phyloP scores from a whole-genome alignment of 495 filamentous ascomycete genomes.

The Trypethelium eluteriae region DNA sequence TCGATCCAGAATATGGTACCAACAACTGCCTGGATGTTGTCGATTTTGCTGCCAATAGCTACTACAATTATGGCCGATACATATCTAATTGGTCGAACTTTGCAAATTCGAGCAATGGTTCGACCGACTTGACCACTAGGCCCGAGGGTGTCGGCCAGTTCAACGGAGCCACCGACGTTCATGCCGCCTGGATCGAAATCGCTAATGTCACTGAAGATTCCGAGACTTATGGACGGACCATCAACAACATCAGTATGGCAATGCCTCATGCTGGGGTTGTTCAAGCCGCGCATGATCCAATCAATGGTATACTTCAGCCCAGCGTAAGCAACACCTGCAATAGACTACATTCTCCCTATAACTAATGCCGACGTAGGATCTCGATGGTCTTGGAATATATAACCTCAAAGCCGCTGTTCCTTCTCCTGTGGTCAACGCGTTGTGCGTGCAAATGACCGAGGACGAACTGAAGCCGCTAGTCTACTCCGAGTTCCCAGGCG shows the following conservation, averaged over 20 bases:
- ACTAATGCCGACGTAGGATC: conserved; percentile 34
- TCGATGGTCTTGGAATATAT: conserved; percentile 59
- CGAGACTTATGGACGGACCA: conserved; percentile 40
- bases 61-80: conserved; percentile 47
- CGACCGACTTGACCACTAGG: conserved; percentile 37
- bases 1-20: conserved; percentile 36
- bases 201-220: conserved; percentile 44
- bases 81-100: conserved; percentile 44
- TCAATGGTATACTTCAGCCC: conserved; percentile 61
- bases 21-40: conserved; percentile 53
- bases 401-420: conserved; percentile 55
- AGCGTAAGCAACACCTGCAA: conserved; percentile 1
- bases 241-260: conserved; percentile 67
- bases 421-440: conserved; percentile 57
- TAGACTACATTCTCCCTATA: not conserved
- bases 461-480: conserved; percentile 55
- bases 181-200: conserved; percentile 51
- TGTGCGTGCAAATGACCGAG: conserved; percentile 56
- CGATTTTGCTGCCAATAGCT: conserved; percentile 54
- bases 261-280: conserved; percentile 65
- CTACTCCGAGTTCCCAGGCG: conserved; percentile 34
- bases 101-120: conserved; percentile 33
- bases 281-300: conserved; percentile 48
- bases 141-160: conserved; percentile 50
- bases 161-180: conserved; percentile 58